These are phyloP conservation scores for Diatrype stigma DNA, from an alignment of 2,329 filamentous ascomycete genomes.

Conservation along the genomic window DNA sequence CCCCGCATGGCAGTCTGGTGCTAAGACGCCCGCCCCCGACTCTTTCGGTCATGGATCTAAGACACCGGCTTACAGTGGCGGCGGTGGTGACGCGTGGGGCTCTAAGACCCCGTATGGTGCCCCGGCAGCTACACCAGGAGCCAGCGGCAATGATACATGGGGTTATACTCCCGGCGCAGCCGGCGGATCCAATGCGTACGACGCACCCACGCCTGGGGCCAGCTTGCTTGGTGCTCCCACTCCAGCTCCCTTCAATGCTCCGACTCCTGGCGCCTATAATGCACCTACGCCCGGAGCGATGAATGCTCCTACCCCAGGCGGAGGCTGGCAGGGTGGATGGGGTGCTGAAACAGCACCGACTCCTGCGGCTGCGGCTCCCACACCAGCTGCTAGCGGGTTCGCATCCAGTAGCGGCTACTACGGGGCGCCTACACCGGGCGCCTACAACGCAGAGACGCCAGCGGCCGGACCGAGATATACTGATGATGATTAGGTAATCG, in stretches of 20 bases:
- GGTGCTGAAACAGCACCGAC: constrained; percentile 62
- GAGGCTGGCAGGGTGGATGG: constrained; percentile 57
- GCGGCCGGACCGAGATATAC: constrained; percentile 27
- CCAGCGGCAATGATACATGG: constrained; percentile 56
- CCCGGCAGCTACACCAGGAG: constrained; percentile 55
- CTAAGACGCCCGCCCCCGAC: constrained; percentile 65
- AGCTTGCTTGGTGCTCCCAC: constrained; percentile 54
- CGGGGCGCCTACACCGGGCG: constrained; percentile 32
- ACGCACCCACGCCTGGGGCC: constrained; percentile 64
- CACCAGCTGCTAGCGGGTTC: constrained; percentile 60
- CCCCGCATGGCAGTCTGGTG: constrained; percentile 74
- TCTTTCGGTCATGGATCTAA: constrained; percentile 65
- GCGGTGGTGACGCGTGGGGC: constrained; percentile 57
- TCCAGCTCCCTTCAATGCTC: constrained; percentile 60
- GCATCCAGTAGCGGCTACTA: constrained; percentile 44
- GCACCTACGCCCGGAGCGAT: constrained; percentile 58
- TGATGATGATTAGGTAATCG: constrained; percentile 22
- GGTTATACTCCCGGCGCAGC: constrained; percentile 51
- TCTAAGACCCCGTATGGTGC: constrained; percentile 74
- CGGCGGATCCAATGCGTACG: constrained; percentile 51
- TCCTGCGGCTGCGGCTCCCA: constrained; percentile 62
- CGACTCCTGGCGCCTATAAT: constrained; percentile 66
- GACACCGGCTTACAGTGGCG: constrained; percentile 56
- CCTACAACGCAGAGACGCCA: constrained; percentile 28
- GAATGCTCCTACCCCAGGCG: constrained; percentile 67